A percentile compares a stretch with the other conserved stretches of the same genome.
Conservation (phyloP, 1,139 yeast species). For the Ogataea hybrid region DNA sequence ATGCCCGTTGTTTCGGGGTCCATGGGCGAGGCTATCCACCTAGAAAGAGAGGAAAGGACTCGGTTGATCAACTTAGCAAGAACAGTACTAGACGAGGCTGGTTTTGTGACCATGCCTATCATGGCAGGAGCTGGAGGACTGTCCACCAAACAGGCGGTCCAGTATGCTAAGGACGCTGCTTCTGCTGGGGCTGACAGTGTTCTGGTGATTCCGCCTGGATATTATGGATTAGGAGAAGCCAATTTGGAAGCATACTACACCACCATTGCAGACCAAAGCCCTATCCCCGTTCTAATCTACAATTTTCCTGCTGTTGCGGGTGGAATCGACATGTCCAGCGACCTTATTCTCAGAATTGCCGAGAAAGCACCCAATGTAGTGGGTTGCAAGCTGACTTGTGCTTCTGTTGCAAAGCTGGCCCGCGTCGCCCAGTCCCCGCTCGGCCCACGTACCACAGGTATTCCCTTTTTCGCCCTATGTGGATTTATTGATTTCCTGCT, state of each 20-base stretch:
- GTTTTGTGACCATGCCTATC: slow-evolving; percentile 12
- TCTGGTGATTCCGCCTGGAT: slow-evolving; percentile 16
- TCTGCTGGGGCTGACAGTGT: slow-evolving; percentile 17
- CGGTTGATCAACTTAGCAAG: slow-evolving; percentile 12
- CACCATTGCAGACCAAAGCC: slow-evolving; percentile 13
- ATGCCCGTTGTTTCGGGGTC: no score
- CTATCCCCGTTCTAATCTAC: slow-evolving; percentile 15
- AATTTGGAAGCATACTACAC: slow-evolving; percentile 12
- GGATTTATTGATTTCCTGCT: slow-evolving; percentile 17
- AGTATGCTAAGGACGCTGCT: slow-evolving; percentile 11
- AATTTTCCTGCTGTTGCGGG: slow-evolving; percentile 18
- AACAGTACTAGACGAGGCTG: slow-evolving; percentile 13
- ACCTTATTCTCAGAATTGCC: slow-evolving; percentile 12
- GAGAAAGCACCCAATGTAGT: slow-evolving; percentile 8
- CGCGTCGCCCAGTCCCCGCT: slow-evolving; percentile 13
- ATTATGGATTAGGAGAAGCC: slow-evolving; percentile 14
- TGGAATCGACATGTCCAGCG: slow-evolving; percentile 16
- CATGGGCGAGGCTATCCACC: slow-evolving; percentile 19
- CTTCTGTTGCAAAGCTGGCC: slow-evolving; percentile 16
- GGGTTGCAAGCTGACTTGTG: slow-evolving; percentile 16
- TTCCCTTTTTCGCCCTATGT: slow-evolving; percentile 13
- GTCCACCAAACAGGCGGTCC: slow-evolving; percentile 13
- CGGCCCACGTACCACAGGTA: slow-evolving; percentile 9
- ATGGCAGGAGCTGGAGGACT: slow-evolving; percentile 18
- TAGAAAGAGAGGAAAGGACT: slow-evolving; percentile 14